Conservation (phyloP, 495 filamentous ascomycete species). For the Aspergillus taichungensis region DNA sequence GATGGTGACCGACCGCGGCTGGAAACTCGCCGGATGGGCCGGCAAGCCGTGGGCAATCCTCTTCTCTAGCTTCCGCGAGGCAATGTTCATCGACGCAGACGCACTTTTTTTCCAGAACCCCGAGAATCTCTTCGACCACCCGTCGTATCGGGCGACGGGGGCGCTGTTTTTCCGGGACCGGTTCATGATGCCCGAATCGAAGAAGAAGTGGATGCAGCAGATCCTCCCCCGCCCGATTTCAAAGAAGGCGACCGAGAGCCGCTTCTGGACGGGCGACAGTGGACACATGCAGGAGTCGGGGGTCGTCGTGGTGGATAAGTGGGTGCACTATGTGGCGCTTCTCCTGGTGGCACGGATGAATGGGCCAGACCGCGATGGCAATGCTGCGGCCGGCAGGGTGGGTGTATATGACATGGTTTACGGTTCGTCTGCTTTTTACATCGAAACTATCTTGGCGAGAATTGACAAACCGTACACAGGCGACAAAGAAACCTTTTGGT, state of each 20-base stretch:
- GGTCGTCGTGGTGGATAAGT: conserved; percentile 21
- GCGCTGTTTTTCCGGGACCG: conserved; percentile 35
- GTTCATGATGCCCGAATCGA: conserved; percentile 15
- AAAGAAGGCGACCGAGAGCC: conserved; percentile 5
- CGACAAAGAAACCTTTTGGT: conserved; percentile 24
- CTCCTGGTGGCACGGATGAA: conserved; percentile 21
- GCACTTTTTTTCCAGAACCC: conserved; percentile 34
- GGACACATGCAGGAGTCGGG: conserved; percentile 24
- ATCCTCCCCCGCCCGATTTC: conserved; percentile 15
- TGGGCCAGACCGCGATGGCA: conserved; percentile 19
- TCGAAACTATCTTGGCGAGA: neutral
- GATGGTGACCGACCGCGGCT: conserved; percentile 15
- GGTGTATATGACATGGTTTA: conserved; percentile 22
- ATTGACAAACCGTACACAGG: conserved; percentile 2
- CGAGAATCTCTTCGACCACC: conserved; percentile 26
- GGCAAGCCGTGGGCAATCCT: conserved; percentile 40
- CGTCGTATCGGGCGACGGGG: conserved; percentile 20
- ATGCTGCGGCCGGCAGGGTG: conserved; percentile 2
- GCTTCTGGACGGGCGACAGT: conserved; percentile 17
- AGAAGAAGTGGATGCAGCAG: conserved; percentile 13
- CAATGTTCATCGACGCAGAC: conserved; percentile 45
- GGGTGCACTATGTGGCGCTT: conserved; percentile 17
- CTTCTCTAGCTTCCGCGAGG: conserved; percentile 37
- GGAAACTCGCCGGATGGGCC: conserved; percentile 17
- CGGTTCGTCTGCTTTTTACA: conserved; percentile 9